phyloP scores from a whole-genome alignment of 176 grass and related monocot genomes.

The Poa annua region DNA sequence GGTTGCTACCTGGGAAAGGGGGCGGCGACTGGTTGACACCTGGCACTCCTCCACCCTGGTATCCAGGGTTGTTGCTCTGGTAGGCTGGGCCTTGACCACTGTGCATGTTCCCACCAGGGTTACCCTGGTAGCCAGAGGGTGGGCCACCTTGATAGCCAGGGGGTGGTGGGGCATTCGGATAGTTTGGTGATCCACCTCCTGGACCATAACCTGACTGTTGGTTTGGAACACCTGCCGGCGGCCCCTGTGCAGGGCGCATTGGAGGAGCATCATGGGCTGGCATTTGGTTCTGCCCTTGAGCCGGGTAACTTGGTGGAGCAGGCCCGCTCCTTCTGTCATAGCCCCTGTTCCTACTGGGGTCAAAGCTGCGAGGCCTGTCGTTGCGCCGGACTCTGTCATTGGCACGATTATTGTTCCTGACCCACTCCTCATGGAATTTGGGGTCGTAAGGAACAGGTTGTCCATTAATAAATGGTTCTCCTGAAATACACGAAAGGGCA shows the following conservation, averaged over 20 bases:
- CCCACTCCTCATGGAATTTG: constrained; percentile 92
- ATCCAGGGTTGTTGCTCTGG: constrained; percentile 56
- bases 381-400: constrained; percentile 69
- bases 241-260: constrained; percentile 39
- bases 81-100: constrained; percentile 43
- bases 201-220: constrained; percentile 43
- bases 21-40: constrained; percentile 4
- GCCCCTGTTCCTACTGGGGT: constrained; percentile 64
- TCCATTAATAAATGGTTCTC: constrained; percentile 93
- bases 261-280: constrained; percentile 46
- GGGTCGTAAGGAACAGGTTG: constrained; percentile 84
- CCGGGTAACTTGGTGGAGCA: constrained; percentile 44
- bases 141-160: constrained; percentile 50
- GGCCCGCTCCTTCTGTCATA: constrained; percentile 76
- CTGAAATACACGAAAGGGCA: constrained; percentile 45
- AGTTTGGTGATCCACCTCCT: constrained; percentile 36
- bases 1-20: constrained; percentile 27
- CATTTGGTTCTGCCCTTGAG: constrained; percentile 34
- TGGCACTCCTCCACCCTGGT: constrained; percentile 51
- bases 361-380: constrained; percentile 84
- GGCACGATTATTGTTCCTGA: constrained; percentile 66
- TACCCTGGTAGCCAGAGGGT: constrained; percentile 49
- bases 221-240: constrained; percentile 45
- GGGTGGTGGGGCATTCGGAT: constrained; percentile 48
- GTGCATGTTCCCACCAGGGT: constrained; percentile 40